A percentile compares a stretch with the other conserved stretches of the same genome.
Evolutionary conservation across 2,329 filamentous ascomycete genomes (phyloP).

Genomic region (Colletotrichum spinosum): DNA sequence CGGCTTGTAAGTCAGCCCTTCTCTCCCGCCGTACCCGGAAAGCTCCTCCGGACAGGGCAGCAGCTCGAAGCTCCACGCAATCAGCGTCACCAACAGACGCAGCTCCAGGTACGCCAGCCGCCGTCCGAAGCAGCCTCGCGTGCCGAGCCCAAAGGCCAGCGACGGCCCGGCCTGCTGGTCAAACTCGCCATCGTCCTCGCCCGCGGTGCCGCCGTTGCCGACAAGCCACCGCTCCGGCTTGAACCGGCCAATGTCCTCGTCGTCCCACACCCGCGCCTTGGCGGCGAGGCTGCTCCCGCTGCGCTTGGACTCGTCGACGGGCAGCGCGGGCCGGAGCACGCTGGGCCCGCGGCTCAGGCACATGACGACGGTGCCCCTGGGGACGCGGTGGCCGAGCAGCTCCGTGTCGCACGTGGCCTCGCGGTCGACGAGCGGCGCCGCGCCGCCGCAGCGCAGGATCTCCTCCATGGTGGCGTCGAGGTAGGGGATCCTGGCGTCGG

Average conservation of each 20-base stretch:
- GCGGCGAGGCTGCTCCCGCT: conserved; percentile 41
- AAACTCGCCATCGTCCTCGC: conserved; percentile 40
- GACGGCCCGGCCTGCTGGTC: conserved; percentile 49
- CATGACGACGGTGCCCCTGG: conserved; percentile 48
- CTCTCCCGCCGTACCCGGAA: conserved; percentile 31
- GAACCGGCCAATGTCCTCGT: conserved; percentile 46
- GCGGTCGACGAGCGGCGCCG: conserved; percentile 46
- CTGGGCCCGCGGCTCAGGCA: conserved; percentile 44
- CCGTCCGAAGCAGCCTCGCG: conserved; percentile 52
- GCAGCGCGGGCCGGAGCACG: conserved; percentile 42
- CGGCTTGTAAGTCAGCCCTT: conserved; percentile 36
- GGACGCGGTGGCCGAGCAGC: conserved; percentile 48
- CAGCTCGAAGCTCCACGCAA: conserved; percentile 54
- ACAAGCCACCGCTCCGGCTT: conserved; percentile 53
- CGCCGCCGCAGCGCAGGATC: conserved; percentile 46
- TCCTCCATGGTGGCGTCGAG: conserved; percentile 54
- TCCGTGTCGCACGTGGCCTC: conserved; percentile 46
- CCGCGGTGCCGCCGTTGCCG: not conserved
- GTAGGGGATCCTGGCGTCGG: conserved; percentile 43
- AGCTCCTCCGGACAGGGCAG: conserved; percentile 42
- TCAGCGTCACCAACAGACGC: conserved; percentile 48
- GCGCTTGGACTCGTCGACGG: conserved; percentile 44
- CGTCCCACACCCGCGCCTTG: conserved; percentile 46
- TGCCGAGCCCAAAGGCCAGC: conserved; percentile 50
- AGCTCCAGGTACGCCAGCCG: conserved; percentile 51